These are phyloP conservation scores for Colletotrichum gloeosporioides DNA, from an alignment of 2,329 filamentous ascomycete species.

Conservation along the genomic window DNA sequence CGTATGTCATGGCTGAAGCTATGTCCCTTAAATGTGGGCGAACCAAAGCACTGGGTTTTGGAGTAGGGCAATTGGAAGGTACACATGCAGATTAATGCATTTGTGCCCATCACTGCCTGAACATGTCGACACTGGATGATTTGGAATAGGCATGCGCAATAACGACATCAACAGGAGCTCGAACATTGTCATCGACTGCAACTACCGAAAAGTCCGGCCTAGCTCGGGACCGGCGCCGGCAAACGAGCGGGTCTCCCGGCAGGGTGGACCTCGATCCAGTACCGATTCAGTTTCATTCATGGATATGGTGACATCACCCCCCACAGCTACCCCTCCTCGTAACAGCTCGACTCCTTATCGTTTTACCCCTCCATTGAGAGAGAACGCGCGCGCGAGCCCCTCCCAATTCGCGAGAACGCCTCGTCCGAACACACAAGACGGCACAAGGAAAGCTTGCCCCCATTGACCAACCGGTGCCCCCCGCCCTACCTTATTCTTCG, in stretches of 20 bases:
- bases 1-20: not conserved
- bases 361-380: not conserved
- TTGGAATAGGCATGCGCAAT: not conserved
- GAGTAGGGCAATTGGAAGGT: not conserved
- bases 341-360: not conserved
- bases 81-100: not conserved
- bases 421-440: not conserved
- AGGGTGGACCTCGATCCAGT: not conserved
- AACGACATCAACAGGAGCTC: not conserved
- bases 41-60: not conserved
- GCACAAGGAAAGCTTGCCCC: not conserved
- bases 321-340: not conserved
- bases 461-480: not conserved
- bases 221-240: slow-evolving; percentile 3
- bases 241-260: not conserved
- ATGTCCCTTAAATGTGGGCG: not conserved
- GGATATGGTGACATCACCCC: slow-evolving; percentile 16
- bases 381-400: not conserved
- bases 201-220: not conserved
- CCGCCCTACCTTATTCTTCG: not conserved
- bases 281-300: not conserved
- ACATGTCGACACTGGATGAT: not conserved
- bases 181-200: not conserved
- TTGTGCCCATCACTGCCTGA: not conserved
- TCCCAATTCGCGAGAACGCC: not conserved